phyloP scores from a whole-genome alignment of 1,284 basidiomycete species.

The Sphaerobolus stellatus region DNA sequence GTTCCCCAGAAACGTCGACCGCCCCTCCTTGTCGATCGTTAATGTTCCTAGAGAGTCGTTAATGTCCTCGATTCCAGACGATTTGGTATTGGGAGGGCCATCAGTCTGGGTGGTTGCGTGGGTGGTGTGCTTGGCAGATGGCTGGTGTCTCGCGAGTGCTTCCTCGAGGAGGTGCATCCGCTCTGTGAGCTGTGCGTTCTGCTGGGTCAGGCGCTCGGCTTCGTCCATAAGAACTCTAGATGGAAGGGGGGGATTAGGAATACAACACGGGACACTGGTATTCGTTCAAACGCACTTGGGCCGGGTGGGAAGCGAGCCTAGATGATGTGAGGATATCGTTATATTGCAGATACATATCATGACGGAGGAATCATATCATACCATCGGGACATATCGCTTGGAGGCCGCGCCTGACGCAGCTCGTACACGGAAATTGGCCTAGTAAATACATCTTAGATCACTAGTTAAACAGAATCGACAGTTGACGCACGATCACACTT shows the following conservation, averaged over 20 bases:
- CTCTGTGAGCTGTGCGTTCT: slow-evolving; percentile 51
- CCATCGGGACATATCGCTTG: slow-evolving; percentile 69
- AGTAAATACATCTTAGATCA: not conserved
- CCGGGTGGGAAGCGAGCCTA: slow-evolving; percentile 2
- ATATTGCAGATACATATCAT: not conserved
- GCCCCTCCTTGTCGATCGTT: slow-evolving; percentile 52
- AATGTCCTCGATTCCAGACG: slow-evolving; percentile 47
- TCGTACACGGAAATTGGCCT: slow-evolving; percentile 57
- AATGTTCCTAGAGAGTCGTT: slow-evolving; percentile 66
- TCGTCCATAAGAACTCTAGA: slow-evolving; percentile 5
- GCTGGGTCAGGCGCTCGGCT: slow-evolving; percentile 49
- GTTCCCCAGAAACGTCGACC: slow-evolving; percentile 56
- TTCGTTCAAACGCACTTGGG: not conserved
- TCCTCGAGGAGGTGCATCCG: slow-evolving; percentile 61
- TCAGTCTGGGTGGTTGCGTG: no score
- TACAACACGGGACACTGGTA: not conserved
- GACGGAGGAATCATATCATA: slow-evolving; percentile 23
- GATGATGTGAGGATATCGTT: no score
- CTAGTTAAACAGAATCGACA: no score
- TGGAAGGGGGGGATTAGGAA: not conserved
- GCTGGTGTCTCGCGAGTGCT: slow-evolving; percentile 38
- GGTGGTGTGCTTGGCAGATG: slow-evolving; percentile 27
- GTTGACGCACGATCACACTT: slow-evolving; percentile 60
- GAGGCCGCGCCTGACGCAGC: slow-evolving; percentile 66
- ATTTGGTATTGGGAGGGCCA: no score